A percentile compares a stretch with the other conserved stretches of the same genome.
These are phyloP conservation scores for Oryza officinalis DNA, from an alignment of 176 grass and related monocot species.

Conservation along the genomic window DNA sequence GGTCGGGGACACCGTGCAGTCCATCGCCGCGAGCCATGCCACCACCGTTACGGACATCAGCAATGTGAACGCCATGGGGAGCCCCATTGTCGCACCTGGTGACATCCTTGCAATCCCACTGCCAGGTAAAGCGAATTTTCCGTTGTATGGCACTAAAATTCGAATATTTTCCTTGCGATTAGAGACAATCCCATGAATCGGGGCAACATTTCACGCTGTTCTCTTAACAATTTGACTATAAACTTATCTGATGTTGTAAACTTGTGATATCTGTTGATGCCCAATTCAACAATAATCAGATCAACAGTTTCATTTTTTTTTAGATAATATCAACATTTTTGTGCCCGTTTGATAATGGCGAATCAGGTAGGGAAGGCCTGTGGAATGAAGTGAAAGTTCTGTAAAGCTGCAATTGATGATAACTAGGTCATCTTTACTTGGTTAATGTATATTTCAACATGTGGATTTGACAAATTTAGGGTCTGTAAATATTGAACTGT, in stretches of 20 bases:
- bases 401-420: constrained; percentile 15
- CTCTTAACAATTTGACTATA: not conserved
- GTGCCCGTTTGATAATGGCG: not conserved
- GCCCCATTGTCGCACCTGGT: constrained; percentile 55
- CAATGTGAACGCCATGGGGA: constrained; percentile 89
- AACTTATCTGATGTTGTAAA: not conserved
- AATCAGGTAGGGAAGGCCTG: not conserved
- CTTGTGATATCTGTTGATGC: not conserved
- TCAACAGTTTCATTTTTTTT: not conserved
- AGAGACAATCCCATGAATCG: not conserved
- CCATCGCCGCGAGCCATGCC: constrained; percentile 52
- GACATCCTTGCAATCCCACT: constrained; percentile 88
- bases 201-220: not conserved
- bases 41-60: constrained; percentile 85
- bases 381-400: not conserved
- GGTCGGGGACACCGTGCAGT: constrained; percentile 58
- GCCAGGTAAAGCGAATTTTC: constrained; percentile 44
- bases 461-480: not conserved
- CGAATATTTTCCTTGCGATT: not conserved
- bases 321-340: not conserved
- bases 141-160: not conserved
- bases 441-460: not conserved
- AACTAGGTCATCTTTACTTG: not conserved
- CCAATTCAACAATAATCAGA: not conserved
- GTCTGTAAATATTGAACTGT: constrained; percentile 7